Base-by-base conservation (phyloP, 306 rosid species). In the Echinosophora koreensis region DNA sequence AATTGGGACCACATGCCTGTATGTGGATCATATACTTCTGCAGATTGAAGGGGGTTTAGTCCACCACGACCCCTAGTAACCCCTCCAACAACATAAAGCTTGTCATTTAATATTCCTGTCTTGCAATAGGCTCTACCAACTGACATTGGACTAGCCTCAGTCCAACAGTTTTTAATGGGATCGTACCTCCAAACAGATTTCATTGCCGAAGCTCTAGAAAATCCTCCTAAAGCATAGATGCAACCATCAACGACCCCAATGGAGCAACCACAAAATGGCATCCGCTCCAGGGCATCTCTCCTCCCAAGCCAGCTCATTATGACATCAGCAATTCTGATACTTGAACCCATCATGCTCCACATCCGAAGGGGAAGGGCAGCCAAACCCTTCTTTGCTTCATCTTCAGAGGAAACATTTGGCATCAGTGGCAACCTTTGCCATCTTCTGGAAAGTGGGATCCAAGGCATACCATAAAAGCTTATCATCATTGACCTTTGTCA, bases 81-180 rank as follows among this genome's bases (percentile, higher is more conserved):
- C 16, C 86, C 86, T 50, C 86, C 86, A 82, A 70, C 86, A 72
- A 66, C 86, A 72, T 71, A 82, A 12, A 82, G 82, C 76, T 82
- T 82, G 38, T 49, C 49, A 62, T 82, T 82, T 64, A 82, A 69
- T 18, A 72, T 71, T 27, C 86, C 86, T 5, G 86, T 77, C 74
- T 77, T 82, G 69, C 86, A 77, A 71, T 82, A 82, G 74, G 86
- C 82, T 77, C 86, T 77, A 38, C 86, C 82, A 72, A 65, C 78
- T 37, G 80, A 77, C 86, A 82, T 77, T 38, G 79, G 71, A 71
- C 66, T 65, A 50, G 80, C 71, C 49, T 82, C 86, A 44, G 27
- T 72, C 86, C 86, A 82, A 37, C 52, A 41, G 46, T 82, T 82
- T 16, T 55, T 71, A 50, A 72, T 39, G 1, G 86, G 82, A 72